These are phyloP conservation scores for Serpula lacrymans DNA, from an alignment of 768 basidiomycete species.

Conservation along the genomic window DNA sequence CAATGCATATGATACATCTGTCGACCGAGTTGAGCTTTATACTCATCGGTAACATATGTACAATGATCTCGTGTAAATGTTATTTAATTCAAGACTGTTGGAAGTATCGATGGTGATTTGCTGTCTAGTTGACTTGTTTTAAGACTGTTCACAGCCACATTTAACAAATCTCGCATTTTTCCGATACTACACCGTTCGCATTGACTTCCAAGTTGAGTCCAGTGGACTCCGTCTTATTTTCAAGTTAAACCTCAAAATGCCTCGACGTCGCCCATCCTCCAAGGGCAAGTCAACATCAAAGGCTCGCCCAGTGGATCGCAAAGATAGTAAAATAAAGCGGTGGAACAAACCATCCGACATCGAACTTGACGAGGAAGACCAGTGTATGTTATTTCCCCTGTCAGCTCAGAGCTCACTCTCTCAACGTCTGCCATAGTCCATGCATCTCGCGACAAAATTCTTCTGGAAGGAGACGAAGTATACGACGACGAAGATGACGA, in stretches of 20 bases:
- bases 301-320: constrained; percentile 47
- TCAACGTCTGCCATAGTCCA: constrained; percentile 61
- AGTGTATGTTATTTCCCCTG: constrained; percentile 48
- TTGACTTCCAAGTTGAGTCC: no score
- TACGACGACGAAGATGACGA: constrained; percentile 53
- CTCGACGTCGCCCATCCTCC: constrained; percentile 38
- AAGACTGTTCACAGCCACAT: no score
- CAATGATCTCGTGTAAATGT: no score
- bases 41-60: no score
- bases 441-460: constrained; percentile 68
- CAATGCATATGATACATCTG: no score
- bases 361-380: constrained; percentile 74
- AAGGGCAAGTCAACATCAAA: constrained; percentile 32
- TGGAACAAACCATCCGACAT: constrained; percentile 71
- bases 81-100: no score
- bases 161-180: no score
- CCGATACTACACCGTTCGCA: no score
- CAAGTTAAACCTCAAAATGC: no score
- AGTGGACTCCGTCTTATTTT: background rate
- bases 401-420: constrained; percentile 5
- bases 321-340: constrained; percentile 52
- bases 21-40: no score
- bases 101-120: no score
- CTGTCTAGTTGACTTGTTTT: no score
- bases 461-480: constrained; percentile 59